Evolutionary conservation across 2,329 filamentous ascomycete genomes (phyloP), one percentile per base, ranked within the genome.

Genomic region (Tolypocladium endophyticum): DNA sequence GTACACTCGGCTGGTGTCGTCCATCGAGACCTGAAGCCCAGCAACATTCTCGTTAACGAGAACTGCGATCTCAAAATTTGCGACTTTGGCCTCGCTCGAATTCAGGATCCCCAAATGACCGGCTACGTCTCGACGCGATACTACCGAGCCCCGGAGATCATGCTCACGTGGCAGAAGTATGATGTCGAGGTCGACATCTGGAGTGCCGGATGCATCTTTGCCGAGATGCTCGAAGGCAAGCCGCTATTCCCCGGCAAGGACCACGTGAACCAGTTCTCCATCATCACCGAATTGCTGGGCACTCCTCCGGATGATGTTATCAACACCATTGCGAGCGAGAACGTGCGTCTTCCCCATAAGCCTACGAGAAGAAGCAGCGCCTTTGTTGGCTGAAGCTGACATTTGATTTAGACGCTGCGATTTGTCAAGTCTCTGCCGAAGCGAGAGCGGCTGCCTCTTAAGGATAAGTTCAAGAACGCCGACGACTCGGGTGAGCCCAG

Each of bases 101-200:
- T 99, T 69, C 94, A 99, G 74, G 94, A 99, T 72, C 94, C 94
- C 41, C 94, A 99, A 77, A 99, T 99, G 94, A 99, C 94, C 50
- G 94, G 94, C 67, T 99, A 99, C 72, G 94, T 99, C 62, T 97
- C 94, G 55, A 99, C 94, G 63, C 84, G 94, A 81, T 99, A 99
- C 82, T 99, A 99, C 82, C 87, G 94, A 70, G 94, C 94, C 11
- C 94, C 94, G 23, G 94, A 99, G 77, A 99, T 99, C 73, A 99
- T 99, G 94, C 91, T 99, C 72, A 97, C 94, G 65, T 99, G 94
- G 94, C 94, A 99, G 81, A 99, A 99, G 79, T 99, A 99, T 77
- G 94, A 99, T 68, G 87, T 97, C 55, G 94, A 97, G 78, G 94
- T 99, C 61, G 94, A 99, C 73, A 96, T 99, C 72, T 99, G 94